phyloP scores from a whole-genome alignment of 495 filamentous ascomycete species.

The Penicillium desertorum region DNA sequence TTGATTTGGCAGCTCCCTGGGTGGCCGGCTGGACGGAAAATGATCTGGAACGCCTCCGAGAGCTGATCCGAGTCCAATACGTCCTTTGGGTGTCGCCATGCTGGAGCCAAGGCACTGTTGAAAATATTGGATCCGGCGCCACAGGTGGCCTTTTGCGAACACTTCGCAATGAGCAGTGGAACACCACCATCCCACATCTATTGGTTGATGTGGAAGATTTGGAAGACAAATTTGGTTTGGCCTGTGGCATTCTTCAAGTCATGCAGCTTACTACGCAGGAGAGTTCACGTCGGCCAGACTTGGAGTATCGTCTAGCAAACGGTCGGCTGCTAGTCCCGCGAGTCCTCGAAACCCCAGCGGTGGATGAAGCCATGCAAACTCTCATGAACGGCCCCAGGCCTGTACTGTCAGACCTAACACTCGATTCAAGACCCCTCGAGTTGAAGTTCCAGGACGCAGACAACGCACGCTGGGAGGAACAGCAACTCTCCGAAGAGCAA shows the following conservation, averaged over 20 bases:
- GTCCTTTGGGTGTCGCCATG: conserved; percentile 27
- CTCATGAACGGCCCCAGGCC: conserved; percentile 24
- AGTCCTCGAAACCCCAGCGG: conserved; percentile 15
- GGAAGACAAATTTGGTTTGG: conserved; percentile 12
- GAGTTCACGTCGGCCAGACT: conserved; percentile 15
- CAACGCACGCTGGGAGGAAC: conserved; percentile 19
- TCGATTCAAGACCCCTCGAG: conserved; percentile 16
- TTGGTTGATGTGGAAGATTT: conserved; percentile 13
- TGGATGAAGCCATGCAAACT: conserved; percentile 28
- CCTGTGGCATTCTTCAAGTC: conserved; percentile 19
- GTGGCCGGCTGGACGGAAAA: conserved; percentile 14
- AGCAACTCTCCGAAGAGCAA: not conserved
- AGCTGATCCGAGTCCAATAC: conserved; percentile 21
- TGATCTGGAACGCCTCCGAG: conserved; percentile 19
- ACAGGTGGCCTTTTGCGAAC: conserved; percentile 26
- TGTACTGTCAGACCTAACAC: conserved; percentile 6
- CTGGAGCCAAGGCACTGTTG: conserved; percentile 11
- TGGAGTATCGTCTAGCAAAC: conserved; percentile 22
- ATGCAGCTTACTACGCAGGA: conserved; percentile 22
- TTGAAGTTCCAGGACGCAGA: conserved; percentile 16
- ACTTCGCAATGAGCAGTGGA: conserved; percentile 25
- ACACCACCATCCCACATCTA: conserved; percentile 20
- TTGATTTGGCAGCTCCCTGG: conserved; percentile 24
- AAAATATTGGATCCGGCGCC: conserved; percentile 19
- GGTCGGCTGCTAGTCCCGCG: conserved; percentile 24